Base-by-base conservation (phyloP, 495 filamentous ascomycete genomes). In the Penicillium riverlandense region DNA sequence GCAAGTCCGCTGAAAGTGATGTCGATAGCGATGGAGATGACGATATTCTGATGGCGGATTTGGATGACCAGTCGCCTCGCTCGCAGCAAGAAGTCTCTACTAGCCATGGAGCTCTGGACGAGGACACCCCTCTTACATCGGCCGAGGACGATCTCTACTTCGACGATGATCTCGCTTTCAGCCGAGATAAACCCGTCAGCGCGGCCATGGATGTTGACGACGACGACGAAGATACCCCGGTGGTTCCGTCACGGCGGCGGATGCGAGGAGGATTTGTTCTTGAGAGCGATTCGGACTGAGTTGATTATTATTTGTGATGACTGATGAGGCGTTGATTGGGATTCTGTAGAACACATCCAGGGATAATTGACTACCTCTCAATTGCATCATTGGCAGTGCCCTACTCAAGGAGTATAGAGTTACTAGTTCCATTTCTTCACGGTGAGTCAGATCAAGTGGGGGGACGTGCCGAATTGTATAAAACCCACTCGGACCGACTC, bases 271-370 rank as follows among this genome's bases (percentile, higher is more conserved):
- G 71, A 1, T 71, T 78, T 48, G 63, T 74, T 29, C 62, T 73
- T 44, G 74, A 78, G 22, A 75, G 71, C 52, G 74, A 77, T 42
- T 74, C 72, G 7, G 70, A 74, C 47, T 75, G 61, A 53, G 43
- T 13, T 29, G 7, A 36, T 45, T 35, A 50, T 45, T 22, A 30
- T 51, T 36, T 36, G 30, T 57, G 27, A 59, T 55, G 62, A 61
- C 41, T 55, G 38, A 62, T 54, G 61, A 55, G 53, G 62, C 54
- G 58, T 66, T 62, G 37, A 41, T 48, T 53, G 39, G 31, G 27
- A 40, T 41, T 28, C 38, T 29, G 45, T 30, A 39, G 44, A 48
- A 40, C 30, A 14, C 35, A 41, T 36, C 14, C 22, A 22, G 22
- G 22, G 22, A 22, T 22, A 6, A 16, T 4, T 16, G 15, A 22